Percentiles rank a stretch among this genome's conserved stretches.
phyloP scores from a whole-genome alignment of 345 rosid species.

The Moricandia moricandioides region DNA sequence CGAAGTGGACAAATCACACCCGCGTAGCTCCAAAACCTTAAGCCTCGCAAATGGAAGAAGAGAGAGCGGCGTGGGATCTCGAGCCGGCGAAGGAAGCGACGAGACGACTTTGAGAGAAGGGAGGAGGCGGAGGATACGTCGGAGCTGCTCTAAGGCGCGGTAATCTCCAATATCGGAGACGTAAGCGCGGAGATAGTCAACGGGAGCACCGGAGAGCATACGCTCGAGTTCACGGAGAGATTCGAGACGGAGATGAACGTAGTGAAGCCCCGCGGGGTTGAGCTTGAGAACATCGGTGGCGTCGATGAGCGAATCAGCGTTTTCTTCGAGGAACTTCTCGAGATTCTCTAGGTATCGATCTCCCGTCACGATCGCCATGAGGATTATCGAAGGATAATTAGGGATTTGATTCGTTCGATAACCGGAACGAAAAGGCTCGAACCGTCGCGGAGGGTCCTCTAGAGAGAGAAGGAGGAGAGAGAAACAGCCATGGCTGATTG shows the following conservation, averaged over 20 bases:
- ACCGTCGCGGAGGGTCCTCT: neutral
- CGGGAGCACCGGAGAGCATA: constrained; percentile 84
- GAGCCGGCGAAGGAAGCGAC: constrained; percentile 60
- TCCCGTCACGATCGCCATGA: constrained; percentile 91
- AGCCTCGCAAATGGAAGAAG: constrained; percentile 76
- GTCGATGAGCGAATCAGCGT: constrained; percentile 71
- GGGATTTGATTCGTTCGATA: neutral
- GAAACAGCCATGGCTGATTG: constrained; percentile 41
- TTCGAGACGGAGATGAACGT: constrained; percentile 89
- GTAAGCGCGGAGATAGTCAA: constrained; percentile 96
- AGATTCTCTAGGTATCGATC: constrained; percentile 88
- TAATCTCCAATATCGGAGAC: constrained; percentile 93
- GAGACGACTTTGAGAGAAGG: constrained; percentile 86
- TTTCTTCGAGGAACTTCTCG: constrained; percentile 70
- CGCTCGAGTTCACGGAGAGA: constrained; percentile 82
- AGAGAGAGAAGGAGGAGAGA: constrained; percentile 17
- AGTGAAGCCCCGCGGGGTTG: constrained; percentile 92
- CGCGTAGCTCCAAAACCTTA: constrained; percentile 80
- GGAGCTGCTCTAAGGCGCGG: constrained; percentile 95
- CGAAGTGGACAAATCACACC: constrained; percentile 89
- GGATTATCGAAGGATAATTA: neutral
- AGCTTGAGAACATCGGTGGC: constrained; percentile 71
- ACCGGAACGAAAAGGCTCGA: neutral
- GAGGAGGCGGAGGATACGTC: constrained; percentile 75
- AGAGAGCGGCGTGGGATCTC: constrained; percentile 91